Percentiles rank a stretch among this genome's conserved stretches.
phyloP scores from a whole-genome alignment of 177 flowering plant genomes.

The Telopea speciosissima region DNA sequence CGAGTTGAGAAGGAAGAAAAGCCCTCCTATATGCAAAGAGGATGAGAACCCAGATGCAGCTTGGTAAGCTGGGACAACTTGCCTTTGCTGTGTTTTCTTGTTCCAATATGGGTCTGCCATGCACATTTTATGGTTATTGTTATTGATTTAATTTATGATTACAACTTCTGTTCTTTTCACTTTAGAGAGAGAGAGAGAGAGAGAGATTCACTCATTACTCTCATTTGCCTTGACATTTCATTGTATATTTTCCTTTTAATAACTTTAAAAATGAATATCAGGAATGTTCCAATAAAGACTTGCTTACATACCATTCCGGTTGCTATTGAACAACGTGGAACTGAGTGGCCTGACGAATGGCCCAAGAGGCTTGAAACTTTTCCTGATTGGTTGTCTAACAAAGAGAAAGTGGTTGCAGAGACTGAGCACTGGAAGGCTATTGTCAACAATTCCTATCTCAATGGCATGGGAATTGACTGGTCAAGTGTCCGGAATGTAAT shows the following conservation, averaged over 20 bases:
- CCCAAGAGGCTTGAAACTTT: constrained; percentile 79
- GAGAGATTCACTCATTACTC: too few relatives aligned
- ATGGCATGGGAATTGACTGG: constrained; percentile 91
- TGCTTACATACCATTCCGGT: constrained; percentile 79
- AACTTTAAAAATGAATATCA: constrained; percentile 15
- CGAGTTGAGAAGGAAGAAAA: constrained; percentile 72
- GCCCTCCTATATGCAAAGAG: constrained; percentile 82
- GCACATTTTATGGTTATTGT: too few relatives aligned
- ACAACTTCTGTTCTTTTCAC: too few relatives aligned
- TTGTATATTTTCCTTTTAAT: neutral
- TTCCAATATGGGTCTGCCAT: too few relatives aligned
- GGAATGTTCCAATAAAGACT: constrained; percentile 68
- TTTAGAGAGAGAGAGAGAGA: neutral
- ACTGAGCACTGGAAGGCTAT: constrained; percentile 75
- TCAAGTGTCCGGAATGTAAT: constrained; percentile 67
- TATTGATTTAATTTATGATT: too few relatives aligned
- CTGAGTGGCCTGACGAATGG: constrained; percentile 99
- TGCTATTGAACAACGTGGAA: constrained; percentile 79
- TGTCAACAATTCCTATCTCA: constrained; percentile 71
- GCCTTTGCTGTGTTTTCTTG: too few relatives aligned
- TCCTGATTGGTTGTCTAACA: constrained; percentile 78
- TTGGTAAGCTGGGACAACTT: constrained; percentile 62
- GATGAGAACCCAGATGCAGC: constrained; percentile 92
- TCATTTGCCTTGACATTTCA: neutral
- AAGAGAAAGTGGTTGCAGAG: constrained; percentile 61